phyloP scores from a whole-genome alignment of 2,329 filamentous ascomycete genomes.

The Trichoderma arundinaceum region DNA sequence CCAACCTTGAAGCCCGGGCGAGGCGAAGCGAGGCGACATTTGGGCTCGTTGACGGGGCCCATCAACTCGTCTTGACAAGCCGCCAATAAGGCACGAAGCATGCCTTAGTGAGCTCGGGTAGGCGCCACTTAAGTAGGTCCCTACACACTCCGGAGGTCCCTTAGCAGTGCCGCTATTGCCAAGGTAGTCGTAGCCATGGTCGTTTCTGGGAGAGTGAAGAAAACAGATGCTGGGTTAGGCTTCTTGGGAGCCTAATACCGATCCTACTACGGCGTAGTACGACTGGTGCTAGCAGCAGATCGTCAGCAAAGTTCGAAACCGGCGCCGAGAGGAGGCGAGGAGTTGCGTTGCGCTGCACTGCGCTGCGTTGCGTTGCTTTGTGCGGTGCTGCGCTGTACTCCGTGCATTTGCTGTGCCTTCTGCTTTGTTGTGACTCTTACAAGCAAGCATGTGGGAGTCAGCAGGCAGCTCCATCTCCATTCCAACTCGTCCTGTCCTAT shows the following conservation, averaged over 20 bases:
- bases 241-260: neutral
- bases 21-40: conserved; percentile 29
- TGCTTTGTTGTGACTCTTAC: conserved; percentile 20
- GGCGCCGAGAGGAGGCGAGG: neutral
- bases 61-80: conserved; percentile 12
- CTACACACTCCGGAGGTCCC: neutral
- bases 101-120: conserved; percentile 16
- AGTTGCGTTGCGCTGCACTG: neutral
- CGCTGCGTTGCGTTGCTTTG: neutral
- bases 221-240: conserved; percentile 1
- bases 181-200: neutral
- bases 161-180: neutral
- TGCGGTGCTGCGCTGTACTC: conserved; percentile 7
- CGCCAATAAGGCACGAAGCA: conserved; percentile 3
- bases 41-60: conserved; percentile 8
- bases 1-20: conserved; percentile 22
- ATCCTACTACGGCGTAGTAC: too few species aligned
- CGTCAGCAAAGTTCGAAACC: neutral
- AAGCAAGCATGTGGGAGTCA: conserved; percentile 14
- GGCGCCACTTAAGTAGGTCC: conserved; percentile 25
- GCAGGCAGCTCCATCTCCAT: conserved; percentile 27
- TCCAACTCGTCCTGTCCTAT: conserved; percentile 14
- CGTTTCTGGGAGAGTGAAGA: neutral
- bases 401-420: neutral
- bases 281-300: neutral